phyloP scores from a whole-genome alignment of 495 filamentous ascomycete genomes.

The Podospora pseudoanserina region DNA sequence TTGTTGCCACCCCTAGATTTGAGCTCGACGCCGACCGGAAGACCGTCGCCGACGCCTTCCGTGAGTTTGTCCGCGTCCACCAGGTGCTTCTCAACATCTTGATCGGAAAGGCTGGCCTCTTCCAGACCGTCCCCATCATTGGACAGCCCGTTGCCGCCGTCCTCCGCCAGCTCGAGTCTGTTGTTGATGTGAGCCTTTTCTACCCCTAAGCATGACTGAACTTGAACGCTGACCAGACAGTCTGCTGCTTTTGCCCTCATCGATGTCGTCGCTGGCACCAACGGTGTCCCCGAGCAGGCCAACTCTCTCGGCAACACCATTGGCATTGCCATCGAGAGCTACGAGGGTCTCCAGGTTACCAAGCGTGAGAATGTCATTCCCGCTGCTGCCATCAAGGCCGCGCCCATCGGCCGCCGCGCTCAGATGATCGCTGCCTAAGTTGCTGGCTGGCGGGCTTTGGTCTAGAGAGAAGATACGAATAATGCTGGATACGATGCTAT shows the following conservation, averaged over 20 bases:
- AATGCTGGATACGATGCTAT: no score
- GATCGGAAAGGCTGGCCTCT: constrained; percentile 31
- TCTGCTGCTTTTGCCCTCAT: background rate
- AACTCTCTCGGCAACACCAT: background rate
- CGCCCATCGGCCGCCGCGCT: background rate
- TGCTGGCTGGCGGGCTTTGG: no score
- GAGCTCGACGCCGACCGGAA: constrained; percentile 5
- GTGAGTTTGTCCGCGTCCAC: constrained; percentile 25
- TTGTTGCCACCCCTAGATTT: background rate
- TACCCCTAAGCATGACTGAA: background rate
- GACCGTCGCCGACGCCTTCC: constrained; percentile 17
- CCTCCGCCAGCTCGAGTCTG: constrained; percentile 21
- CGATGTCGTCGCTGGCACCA: background rate
- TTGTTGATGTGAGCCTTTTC: constrained; percentile 15
- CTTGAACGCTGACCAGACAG: background rate
- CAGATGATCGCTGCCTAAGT: background rate
- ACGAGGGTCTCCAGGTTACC: background rate
- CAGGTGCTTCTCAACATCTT: constrained; percentile 31
- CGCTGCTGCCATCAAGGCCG: background rate
- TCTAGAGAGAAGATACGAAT: no score
- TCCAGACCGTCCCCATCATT: constrained; percentile 9
- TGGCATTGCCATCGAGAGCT: background rate
- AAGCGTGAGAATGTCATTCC: background rate
- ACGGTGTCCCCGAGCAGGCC: background rate
- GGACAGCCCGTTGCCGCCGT: constrained; percentile 10